phyloP scores from a whole-genome alignment of 805 yeast genomes.

The Monosporozyma siamensis region DNA sequence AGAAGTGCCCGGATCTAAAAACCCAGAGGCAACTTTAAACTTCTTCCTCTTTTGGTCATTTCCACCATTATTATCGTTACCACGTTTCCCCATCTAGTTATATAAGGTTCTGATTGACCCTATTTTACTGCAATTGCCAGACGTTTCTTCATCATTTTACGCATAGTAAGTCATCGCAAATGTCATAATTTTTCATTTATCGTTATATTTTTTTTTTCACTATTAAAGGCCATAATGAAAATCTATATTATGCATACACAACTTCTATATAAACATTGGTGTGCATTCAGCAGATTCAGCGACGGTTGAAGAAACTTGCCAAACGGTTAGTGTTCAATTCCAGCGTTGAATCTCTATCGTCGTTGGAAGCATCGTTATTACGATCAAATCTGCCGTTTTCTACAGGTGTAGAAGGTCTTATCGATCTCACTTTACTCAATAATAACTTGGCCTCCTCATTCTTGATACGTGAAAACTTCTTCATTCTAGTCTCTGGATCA shows the following conservation, averaged over 20 bases:
- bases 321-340: neutral
- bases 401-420: neutral
- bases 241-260: no score
- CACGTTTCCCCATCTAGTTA: constrained; percentile 1
- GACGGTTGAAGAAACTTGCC: constrained; percentile 5
- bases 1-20: constrained; percentile 69
- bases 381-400: neutral
- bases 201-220: no score
- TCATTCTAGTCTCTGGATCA: constrained; percentile 45
- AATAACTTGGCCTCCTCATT: constrained; percentile 60
- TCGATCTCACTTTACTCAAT: constrained; percentile 38
- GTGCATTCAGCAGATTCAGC: neutral
- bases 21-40: constrained; percentile 28
- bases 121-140: no score
- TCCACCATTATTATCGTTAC: constrained; percentile 3
- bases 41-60: constrained; percentile 6
- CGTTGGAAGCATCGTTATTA: neutral
- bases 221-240: no score
- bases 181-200: no score
- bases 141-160: constrained; percentile 1
- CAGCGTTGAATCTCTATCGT: neutral
- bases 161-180: no score
- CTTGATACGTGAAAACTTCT: constrained; percentile 63
- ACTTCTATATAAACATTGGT: no score
- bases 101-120: no score